phyloP scores from a whole-genome alignment of 2,329 filamentous ascomycete genomes.

The Alternaria triticina region DNA sequence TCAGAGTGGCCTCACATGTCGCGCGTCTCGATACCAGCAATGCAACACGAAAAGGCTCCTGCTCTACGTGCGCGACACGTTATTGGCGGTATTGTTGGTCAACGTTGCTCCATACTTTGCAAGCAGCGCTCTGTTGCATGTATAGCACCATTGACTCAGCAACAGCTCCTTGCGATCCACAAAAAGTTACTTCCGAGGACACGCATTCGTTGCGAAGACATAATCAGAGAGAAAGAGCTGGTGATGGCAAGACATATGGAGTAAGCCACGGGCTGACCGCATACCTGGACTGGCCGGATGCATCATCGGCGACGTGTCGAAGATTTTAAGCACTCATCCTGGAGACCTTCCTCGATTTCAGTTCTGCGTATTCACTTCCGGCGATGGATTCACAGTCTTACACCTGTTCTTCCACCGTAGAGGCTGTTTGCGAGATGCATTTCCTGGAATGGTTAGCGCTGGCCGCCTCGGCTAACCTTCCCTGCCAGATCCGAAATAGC shows the following conservation, averaged over 20 bases:
- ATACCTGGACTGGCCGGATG: neutral
- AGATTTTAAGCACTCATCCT: neutral
- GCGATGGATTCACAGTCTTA: neutral
- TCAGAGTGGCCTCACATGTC: too few relatives aligned
- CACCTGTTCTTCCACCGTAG: neutral
- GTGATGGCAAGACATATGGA: neutral
- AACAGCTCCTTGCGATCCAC: neutral
- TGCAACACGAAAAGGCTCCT: neutral
- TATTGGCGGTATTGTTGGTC: too few relatives aligned
- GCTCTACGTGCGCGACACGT: neutral
- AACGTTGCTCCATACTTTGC: neutral
- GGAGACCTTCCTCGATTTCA: neutral
- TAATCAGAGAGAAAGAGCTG: neutral
- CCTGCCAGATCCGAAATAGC: neutral
- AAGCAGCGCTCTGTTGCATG: neutral
- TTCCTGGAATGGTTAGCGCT: constrained; percentile 1
- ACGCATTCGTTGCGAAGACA: too few relatives aligned
- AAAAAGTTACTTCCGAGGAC: neutral
- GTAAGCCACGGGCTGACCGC: neutral
- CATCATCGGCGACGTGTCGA: neutral
- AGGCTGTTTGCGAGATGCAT: neutral
- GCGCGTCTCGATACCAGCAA: neutral
- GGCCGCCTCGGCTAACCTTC: constrained; percentile 4
- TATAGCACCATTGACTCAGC: neutral
- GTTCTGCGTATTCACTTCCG: neutral